A percentile compares a stretch with the other conserved stretches of the same genome.
Evolutionary conservation across 73 alveolate genomes (phyloP).

Genomic region (Symbiodinium pilosum): DNA sequence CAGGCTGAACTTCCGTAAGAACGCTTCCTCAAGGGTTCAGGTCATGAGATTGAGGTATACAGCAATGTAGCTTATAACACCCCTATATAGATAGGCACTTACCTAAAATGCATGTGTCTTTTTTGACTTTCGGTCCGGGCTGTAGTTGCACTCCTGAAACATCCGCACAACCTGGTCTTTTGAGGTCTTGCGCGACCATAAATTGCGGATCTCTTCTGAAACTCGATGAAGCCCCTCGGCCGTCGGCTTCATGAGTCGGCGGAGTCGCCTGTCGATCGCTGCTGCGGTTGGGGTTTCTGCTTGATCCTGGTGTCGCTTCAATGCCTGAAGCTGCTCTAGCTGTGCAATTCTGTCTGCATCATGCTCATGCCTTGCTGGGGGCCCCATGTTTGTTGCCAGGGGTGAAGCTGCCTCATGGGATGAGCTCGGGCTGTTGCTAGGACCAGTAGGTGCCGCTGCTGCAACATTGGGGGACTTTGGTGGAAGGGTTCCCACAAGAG

Average conservation of each 20-base stretch:
- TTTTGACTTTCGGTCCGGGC: neutral
- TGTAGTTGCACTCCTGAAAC: neutral
- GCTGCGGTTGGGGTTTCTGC: neutral
- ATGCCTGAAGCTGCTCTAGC: neutral
- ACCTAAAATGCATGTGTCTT: neutral
- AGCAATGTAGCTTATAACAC: neutral
- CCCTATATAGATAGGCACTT: neutral
- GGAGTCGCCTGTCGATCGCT: neutral
- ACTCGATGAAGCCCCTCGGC: neutral
- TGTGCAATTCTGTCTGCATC: neutral
- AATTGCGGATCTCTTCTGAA: neutral
- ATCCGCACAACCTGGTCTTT: neutral
- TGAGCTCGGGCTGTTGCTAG: neutral
- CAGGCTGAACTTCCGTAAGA: neutral
- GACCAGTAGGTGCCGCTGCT: neutral
- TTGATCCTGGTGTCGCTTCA: neutral
- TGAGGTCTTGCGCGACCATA: neutral
- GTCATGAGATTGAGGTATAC: neutral
- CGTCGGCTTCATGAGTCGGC: neutral
- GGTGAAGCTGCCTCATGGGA: neutral
- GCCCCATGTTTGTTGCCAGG: neutral
- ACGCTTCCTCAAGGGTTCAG: neutral
- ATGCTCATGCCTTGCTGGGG: neutral
- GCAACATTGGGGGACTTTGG: neutral
- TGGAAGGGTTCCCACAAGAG: too few species aligned